Conservation (phyloP, 179 eudicot species). For the Spergularia azorica region DNA sequence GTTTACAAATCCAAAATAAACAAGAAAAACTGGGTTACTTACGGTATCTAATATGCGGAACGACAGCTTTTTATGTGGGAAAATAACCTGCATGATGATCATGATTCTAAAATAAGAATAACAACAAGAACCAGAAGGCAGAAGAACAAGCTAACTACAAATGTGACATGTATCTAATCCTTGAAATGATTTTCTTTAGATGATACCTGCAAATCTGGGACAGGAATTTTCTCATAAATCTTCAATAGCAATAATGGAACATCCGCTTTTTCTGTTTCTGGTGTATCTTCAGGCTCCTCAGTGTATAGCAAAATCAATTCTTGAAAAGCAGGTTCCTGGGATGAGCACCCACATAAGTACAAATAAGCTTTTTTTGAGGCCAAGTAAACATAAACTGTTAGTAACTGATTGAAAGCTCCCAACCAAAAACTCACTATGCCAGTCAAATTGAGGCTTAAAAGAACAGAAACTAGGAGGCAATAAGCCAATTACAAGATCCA, state of each 20-base stretch:
- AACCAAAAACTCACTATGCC: background rate
- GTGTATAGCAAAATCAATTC: slow-evolving; percentile 84
- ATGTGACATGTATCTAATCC: background rate
- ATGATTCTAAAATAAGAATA: slow-evolving; percentile 4
- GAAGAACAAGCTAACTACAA: background rate
- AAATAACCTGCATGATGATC: slow-evolving; percentile 62
- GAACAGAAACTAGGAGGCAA: background rate
- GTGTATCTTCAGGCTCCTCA: slow-evolving; percentile 48
- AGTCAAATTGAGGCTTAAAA: background rate
- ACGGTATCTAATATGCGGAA: slow-evolving; percentile 94
- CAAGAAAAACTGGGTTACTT: slow-evolving; percentile 9
- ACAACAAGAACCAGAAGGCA: background rate
- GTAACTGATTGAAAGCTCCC: background rate
- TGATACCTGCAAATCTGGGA: slow-evolving; percentile 85
- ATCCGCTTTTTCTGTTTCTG: slow-evolving; percentile 40
- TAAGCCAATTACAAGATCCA: background rate
- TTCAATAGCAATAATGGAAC: slow-evolving; percentile 73
- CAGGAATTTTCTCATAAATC: slow-evolving; percentile 88
- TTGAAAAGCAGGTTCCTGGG: slow-evolving; percentile 91
- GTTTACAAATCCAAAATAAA: background rate
- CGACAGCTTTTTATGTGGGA: slow-evolving; percentile 92
- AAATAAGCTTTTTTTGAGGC: background rate
- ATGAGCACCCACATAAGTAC: slow-evolving; percentile 23
- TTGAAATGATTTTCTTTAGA: slow-evolving; percentile 8
- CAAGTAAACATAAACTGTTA: background rate